Evolutionary conservation across 768 basidiomycete species (phyloP), one percentile per base, ranked within the genome.

Genomic region (Kwoniella shandongensis): DNA sequence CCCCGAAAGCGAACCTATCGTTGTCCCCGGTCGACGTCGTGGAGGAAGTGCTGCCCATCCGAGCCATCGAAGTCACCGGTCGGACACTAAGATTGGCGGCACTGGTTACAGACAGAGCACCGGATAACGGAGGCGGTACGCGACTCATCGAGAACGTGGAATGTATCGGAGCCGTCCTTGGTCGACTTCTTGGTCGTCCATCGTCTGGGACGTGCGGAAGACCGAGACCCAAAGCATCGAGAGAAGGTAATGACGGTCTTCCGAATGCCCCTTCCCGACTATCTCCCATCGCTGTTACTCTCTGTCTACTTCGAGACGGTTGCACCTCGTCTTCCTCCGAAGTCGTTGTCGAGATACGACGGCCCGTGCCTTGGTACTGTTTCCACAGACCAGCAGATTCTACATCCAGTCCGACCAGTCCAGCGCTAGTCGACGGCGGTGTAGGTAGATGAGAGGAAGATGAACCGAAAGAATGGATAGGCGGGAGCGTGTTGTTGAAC

Each of bases 241-340:
- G 55, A 1, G 68, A 69, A 2, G 65, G 67, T 13, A 72, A 52
- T 7, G 62, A 56, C 3, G 67, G 63, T 17, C 66, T 22, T 20
- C 61, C 45, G 36, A 65, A 57, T 45, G 29, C 35, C 3, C 57
- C 54, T 51, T 40, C 25, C 1, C 56, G 25, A 29, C 62, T 32
- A 29, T 60, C 29, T 2, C 47, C 54, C 22, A 44, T 50, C 13
- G 23, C 18, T 40, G 35, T 20, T n/a, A 42, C 22, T 7, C 29
- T 18, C 29, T 63, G 69, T 26, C 65, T 35, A 20, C 53, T 62
- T 23, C 69, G 39, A 1, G 59, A 62, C 2, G 71, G 71, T 40
- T 67, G 66, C 4, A 66, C 56, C 30, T 66, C 71, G 12, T 73
- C 71, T 50, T 73, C 71, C 51, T 73, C 71, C 4, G 71, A 70